Evolutionary conservation across 2,329 filamentous ascomycete genomes (phyloP), one percentile per base, ranked within the genome.

Genomic region (Aspergillus ochraceus): DNA sequence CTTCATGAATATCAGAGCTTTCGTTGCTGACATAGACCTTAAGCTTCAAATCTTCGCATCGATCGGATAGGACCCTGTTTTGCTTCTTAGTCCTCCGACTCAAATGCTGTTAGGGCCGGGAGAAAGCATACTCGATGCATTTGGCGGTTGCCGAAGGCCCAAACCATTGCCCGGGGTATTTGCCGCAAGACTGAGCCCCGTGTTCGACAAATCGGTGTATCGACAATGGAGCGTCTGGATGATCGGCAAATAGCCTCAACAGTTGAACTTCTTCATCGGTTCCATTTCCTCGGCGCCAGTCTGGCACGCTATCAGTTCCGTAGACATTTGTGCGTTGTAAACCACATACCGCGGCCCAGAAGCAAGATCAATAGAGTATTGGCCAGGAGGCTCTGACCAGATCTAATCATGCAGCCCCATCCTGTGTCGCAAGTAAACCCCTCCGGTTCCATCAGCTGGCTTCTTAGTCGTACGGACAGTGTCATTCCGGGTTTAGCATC

Each of bases 381-480:
- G 49, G 94, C 94, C 47, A 99, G 81, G 26, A 99, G 82, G 70
- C 91, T 94, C 79, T 99, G 95, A 3, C 95, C 95, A 6, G 94
- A 97, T 60, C 95, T 84, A 68, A 99, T 98, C 95, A 99, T 99
- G 72, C 95, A 99, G 0, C 95, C 95, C 92, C 96, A 99, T 54
- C 95, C 95, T 10, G 91, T 93, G 74, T 99, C 95, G 2, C 92
- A 94, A 11, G 91, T 90, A 76, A 98, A 99, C 4, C 91, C 92
- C 26, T 83, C 83, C 59, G 91, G 86, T 52, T 97, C 91, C 11
- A 86, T 84, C 6, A 98, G 79, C 70, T 92, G 90, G 56, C 83
- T 93, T 70, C 92, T 90, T 66, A 98, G 81, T 54, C 92, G 88
- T 76, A 96, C 94, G 1, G 91, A 82, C 59, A 98, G 86, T 3